Percentiles rank a stretch among this genome's conserved stretches.
Evolutionary conservation across 179 eudicot species (phyloP).

Genomic region (Drosera spatulata): DNA sequence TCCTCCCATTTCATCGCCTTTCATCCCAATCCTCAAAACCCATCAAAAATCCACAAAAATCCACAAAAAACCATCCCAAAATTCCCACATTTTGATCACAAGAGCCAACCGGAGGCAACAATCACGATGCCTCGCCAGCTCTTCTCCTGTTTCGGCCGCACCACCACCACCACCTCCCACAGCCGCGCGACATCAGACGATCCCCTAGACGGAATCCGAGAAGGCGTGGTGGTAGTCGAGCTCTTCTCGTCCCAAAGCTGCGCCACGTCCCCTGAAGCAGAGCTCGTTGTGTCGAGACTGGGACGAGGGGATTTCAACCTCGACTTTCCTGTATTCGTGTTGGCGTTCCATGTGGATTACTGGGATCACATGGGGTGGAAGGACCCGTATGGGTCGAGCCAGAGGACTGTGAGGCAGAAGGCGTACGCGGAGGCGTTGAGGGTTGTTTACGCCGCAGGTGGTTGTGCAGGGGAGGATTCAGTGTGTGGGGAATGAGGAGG

Average conservation of each 20-base stretch:
- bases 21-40: conserved; percentile 6
- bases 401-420: conserved; percentile 87
- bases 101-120: no score
- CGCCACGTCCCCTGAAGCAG: conserved; percentile 77
- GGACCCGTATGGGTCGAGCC: conserved; percentile 71
- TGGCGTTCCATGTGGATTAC: conserved; percentile 86
- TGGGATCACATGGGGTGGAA: conserved; percentile 97
- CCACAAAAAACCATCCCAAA: neutral
- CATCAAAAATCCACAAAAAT: neutral
- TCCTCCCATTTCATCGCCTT: conserved; percentile 6
- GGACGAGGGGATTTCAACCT: conserved; percentile 76
- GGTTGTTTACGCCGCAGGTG: conserved; percentile 76
- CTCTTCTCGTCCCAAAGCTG: conserved; percentile 87
- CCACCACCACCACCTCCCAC: conserved; percentile 1
- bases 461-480: conserved; percentile 72
- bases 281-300: conserved; percentile 64
- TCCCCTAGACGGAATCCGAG: conserved; percentile 29
- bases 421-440: conserved; percentile 65
- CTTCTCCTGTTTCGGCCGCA: conserved; percentile 36
- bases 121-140: conserved; percentile 50
- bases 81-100: neutral
- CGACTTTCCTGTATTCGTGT: conserved; percentile 39
- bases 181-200: conserved; percentile 23
- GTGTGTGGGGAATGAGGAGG: conserved; percentile 65
- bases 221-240: conserved; percentile 60